A percentile compares a stretch with the other conserved stretches of the same genome.
These are phyloP conservation scores for Angomonas ambiguus DNA, from an alignment of 208 protist species.

Conservation along the genomic window DNA sequence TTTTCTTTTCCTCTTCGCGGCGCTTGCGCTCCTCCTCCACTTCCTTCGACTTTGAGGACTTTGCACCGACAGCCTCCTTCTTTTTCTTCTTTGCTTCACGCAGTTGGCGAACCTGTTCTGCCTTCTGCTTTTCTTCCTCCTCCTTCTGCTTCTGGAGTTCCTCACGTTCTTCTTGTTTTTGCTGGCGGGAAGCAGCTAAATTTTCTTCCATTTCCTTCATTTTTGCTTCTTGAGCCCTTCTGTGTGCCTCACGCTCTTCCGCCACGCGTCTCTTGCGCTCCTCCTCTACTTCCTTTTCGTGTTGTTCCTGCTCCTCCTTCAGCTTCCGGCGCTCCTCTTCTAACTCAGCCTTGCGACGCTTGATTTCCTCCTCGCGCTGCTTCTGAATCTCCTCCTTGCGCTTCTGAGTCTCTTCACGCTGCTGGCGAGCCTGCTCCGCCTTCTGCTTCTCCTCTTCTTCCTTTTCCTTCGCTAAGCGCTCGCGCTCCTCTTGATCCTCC, in stretches of 20 bases:
- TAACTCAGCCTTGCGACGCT: conserved; percentile 23
- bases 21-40: conserved; percentile 26
- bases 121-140: conserved; percentile 29
- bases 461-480: conserved; percentile 17
- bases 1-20: conserved; percentile 26
- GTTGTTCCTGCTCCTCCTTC: conserved; percentile 33
- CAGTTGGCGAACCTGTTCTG: conserved; percentile 19
- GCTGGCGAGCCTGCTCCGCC: conserved; percentile 18
- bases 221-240: conserved; percentile 33
- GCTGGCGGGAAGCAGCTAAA: conserved; percentile 15
- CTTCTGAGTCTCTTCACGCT: conserved; percentile 24
- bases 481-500: conserved; percentile 12
- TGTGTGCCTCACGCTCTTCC: conserved; percentile 25
- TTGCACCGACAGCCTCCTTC: conserved; percentile 32
- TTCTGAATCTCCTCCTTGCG: conserved; percentile 27
- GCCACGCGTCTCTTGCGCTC: conserved; percentile 20
- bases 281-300: conserved; percentile 31
- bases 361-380: conserved; percentile 35
- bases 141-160: conserved; percentile 18
- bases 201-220: conserved; percentile 18
- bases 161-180: conserved; percentile 18
- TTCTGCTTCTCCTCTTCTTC: conserved; percentile 33
- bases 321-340: conserved; percentile 26
- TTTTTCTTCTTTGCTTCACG: conserved; percentile 22
- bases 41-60: conserved; percentile 17